Conservation (phyloP, 169 alveolate species). For the Babesia gibsoni region DNA sequence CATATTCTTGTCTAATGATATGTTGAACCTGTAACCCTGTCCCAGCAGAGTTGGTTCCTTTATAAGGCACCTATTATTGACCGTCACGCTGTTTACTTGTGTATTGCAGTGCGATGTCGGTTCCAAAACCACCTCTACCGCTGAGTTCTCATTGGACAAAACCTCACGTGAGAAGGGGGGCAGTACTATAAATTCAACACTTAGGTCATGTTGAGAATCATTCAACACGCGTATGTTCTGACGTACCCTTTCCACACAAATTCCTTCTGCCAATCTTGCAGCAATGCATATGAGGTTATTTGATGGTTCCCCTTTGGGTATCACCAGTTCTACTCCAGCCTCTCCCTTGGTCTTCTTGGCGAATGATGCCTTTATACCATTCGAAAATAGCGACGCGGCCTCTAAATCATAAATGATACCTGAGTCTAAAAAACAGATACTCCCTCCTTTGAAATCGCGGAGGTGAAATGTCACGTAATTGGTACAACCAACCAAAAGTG, state of each 20-base stretch:
- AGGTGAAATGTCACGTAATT: constrained; percentile 3
- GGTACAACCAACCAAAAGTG: not conserved
- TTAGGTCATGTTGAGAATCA: not conserved
- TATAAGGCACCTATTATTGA: not conserved
- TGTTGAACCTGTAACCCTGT: not conserved
- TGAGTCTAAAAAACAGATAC: not conserved
- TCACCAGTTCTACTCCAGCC: not conserved
- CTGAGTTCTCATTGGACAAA: not conserved
- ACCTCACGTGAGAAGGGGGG: constrained; percentile 30
- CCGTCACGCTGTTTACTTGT: not conserved
- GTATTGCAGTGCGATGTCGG: constrained; percentile 11
- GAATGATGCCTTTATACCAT: not conserved
- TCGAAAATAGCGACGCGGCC: not conserved
- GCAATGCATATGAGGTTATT: constrained; percentile 7
- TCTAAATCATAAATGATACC: not conserved
- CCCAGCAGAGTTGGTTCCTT: constrained; percentile 20
- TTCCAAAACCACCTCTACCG: not conserved
- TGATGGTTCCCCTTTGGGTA: not conserved
- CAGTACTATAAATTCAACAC: not conserved
- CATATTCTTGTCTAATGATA: not conserved
- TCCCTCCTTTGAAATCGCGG: not conserved
- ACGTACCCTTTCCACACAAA: not conserved
- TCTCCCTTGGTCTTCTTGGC: not conserved
- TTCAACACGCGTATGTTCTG: not conserved
- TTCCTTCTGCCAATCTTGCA: not conserved